phyloP scores from a whole-genome alignment of 2,329 filamentous ascomycete species.

The Allantophomopsis lycopodina region DNA sequence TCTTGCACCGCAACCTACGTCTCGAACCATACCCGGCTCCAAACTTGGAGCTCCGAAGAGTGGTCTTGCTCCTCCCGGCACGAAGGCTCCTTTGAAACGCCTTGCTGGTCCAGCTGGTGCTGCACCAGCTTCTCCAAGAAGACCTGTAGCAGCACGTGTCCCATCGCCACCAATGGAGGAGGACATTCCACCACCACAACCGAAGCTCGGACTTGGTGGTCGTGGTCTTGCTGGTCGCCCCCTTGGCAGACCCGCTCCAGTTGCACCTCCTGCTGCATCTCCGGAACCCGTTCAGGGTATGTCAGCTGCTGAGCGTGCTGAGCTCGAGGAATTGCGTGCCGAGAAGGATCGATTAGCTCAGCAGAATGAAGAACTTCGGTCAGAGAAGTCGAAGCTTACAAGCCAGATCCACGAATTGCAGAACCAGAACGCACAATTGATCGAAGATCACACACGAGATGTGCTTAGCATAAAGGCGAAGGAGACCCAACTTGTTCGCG shows the following conservation, averaged over 20 bases:
- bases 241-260: constrained; percentile 43
- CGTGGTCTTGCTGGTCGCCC: constrained; percentile 75
- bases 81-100: constrained; percentile 44
- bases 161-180: constrained; percentile 37
- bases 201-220: constrained; percentile 23
- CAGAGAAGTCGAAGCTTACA: constrained; percentile 67
- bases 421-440: constrained; percentile 90
- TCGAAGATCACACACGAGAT: constrained; percentile 93
- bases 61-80: constrained; percentile 25
- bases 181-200: constrained; percentile 32
- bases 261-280: constrained; percentile 34
- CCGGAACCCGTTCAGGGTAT: constrained; percentile 52
- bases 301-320: constrained; percentile 71
- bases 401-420: constrained; percentile 90
- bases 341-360: constrained; percentile 69
- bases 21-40: constrained; percentile 30
- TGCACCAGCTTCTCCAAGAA: constrained; percentile 30
- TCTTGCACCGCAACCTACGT: constrained; percentile 42
- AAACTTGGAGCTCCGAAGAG: constrained; percentile 43
- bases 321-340: constrained; percentile 75
- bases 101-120: constrained; percentile 30
- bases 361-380: constrained; percentile 66
- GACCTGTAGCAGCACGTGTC: constrained; percentile 29
- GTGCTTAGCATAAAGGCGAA: constrained; percentile 96
- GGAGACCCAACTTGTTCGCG: constrained; percentile 89